A percentile compares a stretch with the other conserved stretches of the same genome.
Conservation (phyloP, 805 yeast species). For the Candida suzukii region DNA sequence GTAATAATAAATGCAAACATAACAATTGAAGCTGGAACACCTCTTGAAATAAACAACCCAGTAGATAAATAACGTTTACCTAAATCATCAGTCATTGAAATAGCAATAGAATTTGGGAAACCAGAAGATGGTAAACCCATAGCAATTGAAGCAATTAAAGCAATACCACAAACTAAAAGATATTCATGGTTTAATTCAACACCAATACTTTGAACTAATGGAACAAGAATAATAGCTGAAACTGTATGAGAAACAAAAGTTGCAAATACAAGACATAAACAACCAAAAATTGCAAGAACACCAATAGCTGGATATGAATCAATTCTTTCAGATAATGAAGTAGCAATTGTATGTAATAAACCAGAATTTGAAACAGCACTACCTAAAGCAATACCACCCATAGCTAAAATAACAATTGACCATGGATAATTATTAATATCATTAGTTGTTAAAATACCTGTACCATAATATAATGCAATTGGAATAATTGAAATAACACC, state of each 20-base stretch:
- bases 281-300: constrained; percentile 40
- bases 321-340: constrained; percentile 34
- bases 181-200: constrained; percentile 37
- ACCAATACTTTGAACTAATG: constrained; percentile 45
- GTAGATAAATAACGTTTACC: constrained; percentile 45
- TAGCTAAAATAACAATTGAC: constrained; percentile 46
- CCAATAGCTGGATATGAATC: constrained; percentile 36
- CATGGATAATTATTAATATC: constrained; percentile 48
- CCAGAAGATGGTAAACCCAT: constrained; percentile 53
- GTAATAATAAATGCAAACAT: constrained; percentile 37
- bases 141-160: constrained; percentile 46
- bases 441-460: constrained; percentile 39
- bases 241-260: constrained; percentile 51
- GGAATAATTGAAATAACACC: constrained; percentile 44
- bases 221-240: constrained; percentile 45
- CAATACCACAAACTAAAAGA: constrained; percentile 40
- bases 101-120: constrained; percentile 51
- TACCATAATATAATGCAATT: constrained; percentile 40
- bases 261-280: constrained; percentile 42
- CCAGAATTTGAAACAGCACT: constrained; percentile 43
- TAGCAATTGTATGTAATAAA: constrained; percentile 37
- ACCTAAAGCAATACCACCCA: constrained; percentile 51
- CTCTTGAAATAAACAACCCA: constrained; percentile 42
- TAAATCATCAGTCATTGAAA: constrained; percentile 47
- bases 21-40: constrained; percentile 42